Base-by-base conservation (phyloP, 768 basidiomycete species). In the Mycena vulgaris region DNA sequence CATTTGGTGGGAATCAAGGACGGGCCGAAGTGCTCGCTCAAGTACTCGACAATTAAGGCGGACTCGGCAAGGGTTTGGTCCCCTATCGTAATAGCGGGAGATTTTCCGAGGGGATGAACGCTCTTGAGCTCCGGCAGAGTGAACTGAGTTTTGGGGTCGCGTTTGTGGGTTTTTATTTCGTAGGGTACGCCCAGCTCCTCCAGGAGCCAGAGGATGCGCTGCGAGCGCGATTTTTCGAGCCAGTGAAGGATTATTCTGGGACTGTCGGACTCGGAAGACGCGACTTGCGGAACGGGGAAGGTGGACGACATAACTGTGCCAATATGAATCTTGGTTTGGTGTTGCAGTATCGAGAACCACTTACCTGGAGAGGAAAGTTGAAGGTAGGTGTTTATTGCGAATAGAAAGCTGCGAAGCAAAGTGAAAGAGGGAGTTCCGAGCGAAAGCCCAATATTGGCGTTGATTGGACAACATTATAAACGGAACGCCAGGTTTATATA, bases 151-250 rank as follows among this genome's bases (percentile, higher is more conserved):
- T 76, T 71, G 25, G 75, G 47, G 14, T 60, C 52, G 28, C 80
- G 80, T 39, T 78, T 63, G 65, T 82, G 81, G n/a, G 73, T 71
- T 70, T 80, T 81, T 68, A 83, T 75, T 42, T 79, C 77, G 63
- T 84, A 84, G 17, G 80, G 78, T 1, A 83, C 70, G 27, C 77
- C 72, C 13, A 87, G 80, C 66, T 87, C 86, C 73, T 87, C 85
- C 68, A 84, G 74, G 25, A 83, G 76, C 81, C 82, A 84, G 13
- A 84, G 75, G 33, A 84, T 70, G 28, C 82, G 78, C 63, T 81
- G 80, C 5, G 82, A 78, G 13, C 82, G 78, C 4, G 81, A 81
- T 47, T 81, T 66, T 69, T 82, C 79, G 21, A 83, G 75, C 61
- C 83, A 81, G 60, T 84, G 83, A 1, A 84, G 63, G 9, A 61